phyloP scores from a whole-genome alignment of 1,139 yeast genomes.

The Saccharomyces pastorianus region DNA sequence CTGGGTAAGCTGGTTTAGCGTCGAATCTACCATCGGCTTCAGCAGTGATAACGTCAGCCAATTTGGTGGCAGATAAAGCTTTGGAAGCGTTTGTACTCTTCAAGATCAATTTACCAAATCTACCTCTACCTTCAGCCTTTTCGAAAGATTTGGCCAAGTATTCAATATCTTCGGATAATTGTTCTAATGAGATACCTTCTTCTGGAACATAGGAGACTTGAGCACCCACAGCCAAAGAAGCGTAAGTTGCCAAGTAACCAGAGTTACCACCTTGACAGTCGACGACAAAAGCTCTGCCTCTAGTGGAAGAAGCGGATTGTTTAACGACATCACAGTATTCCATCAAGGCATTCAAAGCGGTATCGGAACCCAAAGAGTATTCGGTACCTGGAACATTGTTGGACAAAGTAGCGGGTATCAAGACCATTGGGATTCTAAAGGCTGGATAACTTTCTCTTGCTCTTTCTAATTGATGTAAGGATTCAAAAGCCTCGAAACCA shows the following conservation, averaged over 20 bases:
- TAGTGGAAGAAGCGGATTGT: conserved; percentile 89
- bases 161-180: conserved; percentile 69
- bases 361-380: conserved; percentile 84
- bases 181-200: conserved; percentile 63
- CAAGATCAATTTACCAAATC: conserved; percentile 61
- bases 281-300: conserved; percentile 91
- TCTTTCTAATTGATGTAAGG: conserved; percentile 69
- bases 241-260: conserved; percentile 83
- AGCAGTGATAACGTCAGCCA: conserved; percentile 62
- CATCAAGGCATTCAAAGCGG: conserved; percentile 84
- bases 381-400: conserved; percentile 96
- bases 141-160: conserved; percentile 61
- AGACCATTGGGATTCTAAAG: conserved; percentile 85
- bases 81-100: conserved; percentile 63
- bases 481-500: conserved; percentile 87
- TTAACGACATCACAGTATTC: conserved; percentile 91
- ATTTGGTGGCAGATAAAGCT: conserved; percentile 56
- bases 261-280: conserved; percentile 97
- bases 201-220: conserved; percentile 92
- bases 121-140: conserved; percentile 69
- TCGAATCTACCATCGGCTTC: conserved; percentile 62
- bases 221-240: conserved; percentile 86
- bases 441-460: conserved; percentile 75
- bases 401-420: conserved; percentile 93
- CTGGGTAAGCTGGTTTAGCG: conserved; percentile 71